Conservation (phyloP, 495 filamentous ascomycete genomes). For the Thermothielavioides terrestris region DNA sequence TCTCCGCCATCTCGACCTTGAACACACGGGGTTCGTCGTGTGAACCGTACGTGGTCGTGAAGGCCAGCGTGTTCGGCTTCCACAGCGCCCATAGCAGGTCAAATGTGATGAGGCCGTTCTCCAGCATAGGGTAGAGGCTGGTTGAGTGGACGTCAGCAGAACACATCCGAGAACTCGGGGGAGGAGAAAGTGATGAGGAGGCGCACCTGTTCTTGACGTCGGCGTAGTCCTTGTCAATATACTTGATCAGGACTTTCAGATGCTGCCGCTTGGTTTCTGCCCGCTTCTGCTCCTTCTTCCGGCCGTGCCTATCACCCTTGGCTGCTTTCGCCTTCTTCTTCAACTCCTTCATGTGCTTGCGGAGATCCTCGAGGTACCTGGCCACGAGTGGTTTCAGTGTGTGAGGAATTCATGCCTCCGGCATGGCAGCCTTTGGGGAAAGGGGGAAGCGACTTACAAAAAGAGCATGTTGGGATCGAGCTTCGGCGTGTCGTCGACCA, state of each 20-base stretch:
- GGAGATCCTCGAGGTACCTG: constrained; percentile 67
- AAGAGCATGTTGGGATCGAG: constrained; percentile 86
- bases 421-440: not conserved
- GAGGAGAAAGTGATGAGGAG: not conserved
- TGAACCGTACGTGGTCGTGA: constrained; percentile 70
- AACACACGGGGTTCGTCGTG: constrained; percentile 81
- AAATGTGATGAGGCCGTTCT: constrained; percentile 81
- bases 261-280: constrained; percentile 59
- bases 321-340: constrained; percentile 45
- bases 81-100: constrained; percentile 86
- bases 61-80: constrained; percentile 82
- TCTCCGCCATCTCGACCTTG: constrained; percentile 74
- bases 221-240: constrained; percentile 74
- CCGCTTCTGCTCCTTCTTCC: constrained; percentile 54
- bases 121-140: constrained; percentile 72
- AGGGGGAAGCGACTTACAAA: constrained; percentile 33
- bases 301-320: constrained; percentile 47
- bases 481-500: constrained; percentile 71
- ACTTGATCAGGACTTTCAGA: constrained; percentile 69
- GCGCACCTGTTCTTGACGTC: constrained; percentile 55
- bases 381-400: constrained; percentile 5
- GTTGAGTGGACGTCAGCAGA: not conserved
- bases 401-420: too few species aligned
- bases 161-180: not conserved
- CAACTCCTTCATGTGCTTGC: constrained; percentile 54